These are phyloP conservation scores for Ustilago shanxiensis DNA, from an alignment of 1,284 basidiomycete species.

Conservation along the genomic window DNA sequence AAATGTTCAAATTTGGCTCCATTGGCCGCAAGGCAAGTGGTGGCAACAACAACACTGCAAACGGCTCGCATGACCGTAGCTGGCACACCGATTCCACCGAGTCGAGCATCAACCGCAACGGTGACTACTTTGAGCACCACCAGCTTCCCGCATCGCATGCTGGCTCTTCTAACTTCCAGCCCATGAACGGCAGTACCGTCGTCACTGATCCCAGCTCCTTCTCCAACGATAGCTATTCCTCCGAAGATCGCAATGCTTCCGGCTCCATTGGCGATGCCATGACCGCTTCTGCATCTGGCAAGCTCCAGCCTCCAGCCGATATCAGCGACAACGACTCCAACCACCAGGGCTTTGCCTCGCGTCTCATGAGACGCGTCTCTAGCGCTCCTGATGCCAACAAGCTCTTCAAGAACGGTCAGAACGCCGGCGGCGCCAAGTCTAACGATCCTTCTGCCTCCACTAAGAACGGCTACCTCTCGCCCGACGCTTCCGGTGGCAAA, in stretches of 20 bases:
- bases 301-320: conserved; percentile 49
- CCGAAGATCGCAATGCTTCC: conserved; percentile 45
- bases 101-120: conserved; percentile 26
- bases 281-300: conserved; percentile 46
- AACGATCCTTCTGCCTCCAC: conserved; percentile 18
- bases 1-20: conserved; percentile 66
- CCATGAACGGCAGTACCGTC: conserved; percentile 58
- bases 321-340: conserved; percentile 35
- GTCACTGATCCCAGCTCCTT: conserved; percentile 62
- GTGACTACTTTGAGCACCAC: conserved; percentile 35
- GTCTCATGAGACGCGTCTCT: conserved; percentile 83
- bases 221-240: conserved; percentile 62
- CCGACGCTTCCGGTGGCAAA: conserved; percentile 72
- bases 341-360: conserved; percentile 39
- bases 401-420: conserved; percentile 75
- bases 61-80: conserved; percentile 28
- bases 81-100: conserved; percentile 38
- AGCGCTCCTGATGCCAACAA: conserved; percentile 96
- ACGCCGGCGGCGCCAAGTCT: conserved; percentile 16
- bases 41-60: conserved; percentile 10
- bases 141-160: conserved; percentile 26
- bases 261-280: conserved; percentile 44
- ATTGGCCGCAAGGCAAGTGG: conserved; percentile 57
- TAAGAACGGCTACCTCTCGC: conserved; percentile 67
- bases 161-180: conserved; percentile 51